Evolutionary conservation across 2,329 filamentous ascomycete species (phyloP).

Genomic region (Acrocalymma vagum): DNA sequence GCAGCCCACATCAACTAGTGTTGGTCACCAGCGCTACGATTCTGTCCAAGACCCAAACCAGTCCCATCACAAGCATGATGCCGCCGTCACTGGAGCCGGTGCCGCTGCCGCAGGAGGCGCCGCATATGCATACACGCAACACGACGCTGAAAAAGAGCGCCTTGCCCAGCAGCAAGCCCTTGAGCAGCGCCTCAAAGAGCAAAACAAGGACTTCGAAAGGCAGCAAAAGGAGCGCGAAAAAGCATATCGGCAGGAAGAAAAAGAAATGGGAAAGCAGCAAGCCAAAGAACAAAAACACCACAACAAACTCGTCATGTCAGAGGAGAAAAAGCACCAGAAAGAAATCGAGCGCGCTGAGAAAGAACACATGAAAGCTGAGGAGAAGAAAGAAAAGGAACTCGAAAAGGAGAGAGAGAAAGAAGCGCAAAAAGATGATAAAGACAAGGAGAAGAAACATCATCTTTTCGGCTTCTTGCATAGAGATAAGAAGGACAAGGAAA

Average conservation of each 20-base stretch:
- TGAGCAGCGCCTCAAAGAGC: constrained; percentile 22
- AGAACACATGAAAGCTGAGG: constrained; percentile 21
- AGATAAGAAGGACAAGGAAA: constrained; percentile 50
- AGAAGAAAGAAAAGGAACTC: constrained; percentile 25
- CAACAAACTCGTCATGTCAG: constrained; percentile 24
- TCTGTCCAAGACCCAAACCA: constrained; percentile 25
- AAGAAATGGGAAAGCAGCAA: constrained; percentile 26
- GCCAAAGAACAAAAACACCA: constrained; percentile 30
- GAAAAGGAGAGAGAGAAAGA: constrained; percentile 30
- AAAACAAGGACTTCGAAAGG: constrained; percentile 21
- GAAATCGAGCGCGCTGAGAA: constrained; percentile 24
- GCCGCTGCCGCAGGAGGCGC: constrained; percentile 35
- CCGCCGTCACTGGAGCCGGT: constrained; percentile 29
- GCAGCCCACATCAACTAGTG: constrained; percentile 1
- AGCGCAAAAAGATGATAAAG: constrained; percentile 16
- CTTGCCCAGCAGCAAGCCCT: constrained; percentile 24
- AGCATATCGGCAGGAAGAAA: constrained; percentile 22
- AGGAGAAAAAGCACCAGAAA: constrained; percentile 35
- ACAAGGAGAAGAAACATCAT: constrained; percentile 48
- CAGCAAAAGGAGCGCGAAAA: constrained; percentile 25
- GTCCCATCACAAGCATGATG: constrained; percentile 35
- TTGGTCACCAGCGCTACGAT: constrained; percentile 26
- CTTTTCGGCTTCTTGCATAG: constrained; percentile 51
- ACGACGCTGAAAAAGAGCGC: constrained; percentile 37
- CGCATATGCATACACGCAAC: constrained; percentile 36